phyloP scores from a whole-genome alignment of 306 rosid genomes.

The Vicia faba region DNA sequence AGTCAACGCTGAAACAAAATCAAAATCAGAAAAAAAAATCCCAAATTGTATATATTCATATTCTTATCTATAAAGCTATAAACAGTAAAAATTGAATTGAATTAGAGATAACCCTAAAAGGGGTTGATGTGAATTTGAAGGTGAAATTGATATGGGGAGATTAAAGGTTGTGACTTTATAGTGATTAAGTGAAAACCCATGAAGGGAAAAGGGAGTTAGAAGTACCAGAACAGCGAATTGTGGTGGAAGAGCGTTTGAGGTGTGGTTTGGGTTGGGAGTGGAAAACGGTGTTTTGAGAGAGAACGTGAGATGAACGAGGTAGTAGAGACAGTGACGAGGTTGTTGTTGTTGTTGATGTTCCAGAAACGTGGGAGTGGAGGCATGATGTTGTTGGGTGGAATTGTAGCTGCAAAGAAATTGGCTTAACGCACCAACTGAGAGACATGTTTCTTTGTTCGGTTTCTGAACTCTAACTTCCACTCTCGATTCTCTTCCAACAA shows the following conservation, averaged over 20 bases:
- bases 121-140: constrained; percentile 27
- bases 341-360: constrained; percentile 33
- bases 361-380: constrained; percentile 26
- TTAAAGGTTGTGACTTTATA: constrained; percentile 18
- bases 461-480: constrained; percentile 5
- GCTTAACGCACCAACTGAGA: constrained; percentile 42
- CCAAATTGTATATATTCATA: neutral
- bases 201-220: neutral
- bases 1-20: constrained; percentile 64
- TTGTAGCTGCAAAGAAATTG: constrained; percentile 35
- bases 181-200: constrained; percentile 13
- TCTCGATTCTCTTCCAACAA: constrained; percentile 16
- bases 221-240: constrained; percentile 77
- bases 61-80: neutral
- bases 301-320: constrained; percentile 24
- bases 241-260: constrained; percentile 38
- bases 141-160: constrained; percentile 4
- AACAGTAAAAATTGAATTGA: constrained; percentile 26
- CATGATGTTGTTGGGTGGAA: constrained; percentile 36
- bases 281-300: constrained; percentile 25
- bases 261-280: constrained; percentile 37
- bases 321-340: constrained; percentile 40
- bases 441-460: constrained; percentile 31
- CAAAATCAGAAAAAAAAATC: constrained; percentile 19
- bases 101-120: constrained; percentile 19